Base-by-base conservation (phyloP, 176 grass and related monocot species). In the Coix lacrymajobi region DNA sequence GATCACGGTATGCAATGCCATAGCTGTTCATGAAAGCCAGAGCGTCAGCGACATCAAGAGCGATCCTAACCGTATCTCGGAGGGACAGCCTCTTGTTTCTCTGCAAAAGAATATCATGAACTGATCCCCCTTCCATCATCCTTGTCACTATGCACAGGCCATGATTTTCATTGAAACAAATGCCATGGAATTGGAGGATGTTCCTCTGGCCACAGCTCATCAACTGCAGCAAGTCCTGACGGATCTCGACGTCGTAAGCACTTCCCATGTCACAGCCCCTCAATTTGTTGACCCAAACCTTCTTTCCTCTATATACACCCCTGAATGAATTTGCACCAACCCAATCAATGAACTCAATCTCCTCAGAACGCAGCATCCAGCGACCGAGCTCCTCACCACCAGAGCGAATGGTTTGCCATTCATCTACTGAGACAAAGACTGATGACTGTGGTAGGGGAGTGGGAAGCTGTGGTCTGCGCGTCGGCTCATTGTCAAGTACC, bases 191-290 rank as follows among this genome's bases (percentile, higher is more conserved):
- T 78, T 93, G 96, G 71, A 99, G 84, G 85, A 96, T 99, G 81
- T 89, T 99, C 86, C 71, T 93, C 64, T 99, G 96, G 13, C 91
- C 93, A 45, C 96, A 94, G 91, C 93, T 99, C 93, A 99, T 99
- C 81, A 99, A 73, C 78, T 99, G 93, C 62, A 99, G 63, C 80
- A 99, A 83, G 86, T 99, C 96, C 77, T 90, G 92, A 46, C 96
- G 88, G 49, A 96, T 86, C 87, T 99, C 96, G 0, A 99, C 81
- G 15, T 99, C 96, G 39, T 99, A 99, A 26, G 91, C 89, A 79
- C 85, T 92, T 25, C 96, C 96, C 77, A 88, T 91, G 78, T 99
- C 93, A 58, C 96, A 99, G 3, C 96, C 96, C 89, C 92, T 93
- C 63, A 99, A 60, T 76, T 99, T 99, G 83, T 93, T 96, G 20